Evolutionary conservation across 805 yeast species (phyloP), one percentile per base, ranked within the genome.

Genomic region (Scheffersomyces lignosus): DNA sequence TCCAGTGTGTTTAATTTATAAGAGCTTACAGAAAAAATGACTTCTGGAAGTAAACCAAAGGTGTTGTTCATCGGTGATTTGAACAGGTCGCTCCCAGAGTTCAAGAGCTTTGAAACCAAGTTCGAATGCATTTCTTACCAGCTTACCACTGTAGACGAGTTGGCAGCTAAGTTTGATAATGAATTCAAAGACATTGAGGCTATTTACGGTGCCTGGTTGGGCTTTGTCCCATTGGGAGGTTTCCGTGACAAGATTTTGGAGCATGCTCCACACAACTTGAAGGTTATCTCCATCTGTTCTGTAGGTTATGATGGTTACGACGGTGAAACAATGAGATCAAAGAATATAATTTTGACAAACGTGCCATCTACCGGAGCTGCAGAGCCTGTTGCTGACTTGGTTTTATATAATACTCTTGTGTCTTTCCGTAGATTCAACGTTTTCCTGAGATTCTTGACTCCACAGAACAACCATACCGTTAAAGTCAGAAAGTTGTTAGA

Each of bases 321-420:
- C 48, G 59, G 69, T 0, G 58, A 49, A 0, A 60, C 58, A 1
- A 56, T 81, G 60, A 51, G 58, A 5, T 47, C 55, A 8, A 55
- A 59, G 29, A 73, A 72, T 10, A 75, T 86, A 18, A 50, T 62
- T 5, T 65, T 86, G 41, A 77, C 85, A 41, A 82, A 86, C 51
- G 80, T 80, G 16, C 72, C 75, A 1, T 54, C 70, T 16, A 52
- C 37, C 75, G 86, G 54, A 62, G 79, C 83, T 0, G 77, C 85
- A 1, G 77, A 70, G 27, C 82, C 84, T 12, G 95, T 86, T 18
- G 85, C 90, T 3, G 95, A 86, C 44, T 62, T 81, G 40, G 91
- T 82, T 3, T 60, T 83, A 30, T 73, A 64, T 50, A 69, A 81
- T 45, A 64, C 84, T 0, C 54, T 85, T 39, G 71, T 78, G 26